A percentile compares a stretch with the other conserved stretches of the same genome.
These are phyloP conservation scores for Zopfochytrium polystomum DNA, from an alignment of 371 early-diverging fungal genomes.

Conservation along the genomic window DNA sequence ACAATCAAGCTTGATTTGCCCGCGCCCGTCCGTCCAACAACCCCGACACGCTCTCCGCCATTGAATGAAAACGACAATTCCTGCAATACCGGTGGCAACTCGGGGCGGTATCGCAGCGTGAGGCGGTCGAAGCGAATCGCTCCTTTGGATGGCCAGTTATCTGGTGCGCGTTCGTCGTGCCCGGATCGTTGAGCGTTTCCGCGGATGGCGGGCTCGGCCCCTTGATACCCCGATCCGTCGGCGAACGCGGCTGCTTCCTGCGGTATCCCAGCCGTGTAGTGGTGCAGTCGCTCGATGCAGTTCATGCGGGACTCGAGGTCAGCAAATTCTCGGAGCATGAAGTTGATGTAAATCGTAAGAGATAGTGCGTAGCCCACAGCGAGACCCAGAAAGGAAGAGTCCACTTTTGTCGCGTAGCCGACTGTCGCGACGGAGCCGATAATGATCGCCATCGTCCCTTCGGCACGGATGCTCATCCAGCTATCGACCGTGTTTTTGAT, in stretches of 20 bases:
- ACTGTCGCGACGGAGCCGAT: conserved; percentile 5
- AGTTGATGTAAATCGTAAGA: conserved; percentile 12
- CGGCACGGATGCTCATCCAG: conserved; percentile 15
- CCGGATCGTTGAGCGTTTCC: too few species aligned
- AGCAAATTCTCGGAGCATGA: conserved; percentile 6
- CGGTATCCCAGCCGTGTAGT: conserved; percentile 18
- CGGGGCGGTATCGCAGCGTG: too few species aligned
- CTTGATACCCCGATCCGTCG: conserved; percentile 26
- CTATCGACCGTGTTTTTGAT: too few species aligned
- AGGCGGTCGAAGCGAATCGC: too few species aligned
- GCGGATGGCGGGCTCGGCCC: conserved; percentile 49
- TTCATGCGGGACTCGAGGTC: too few species aligned
- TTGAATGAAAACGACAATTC: conserved; percentile 17
- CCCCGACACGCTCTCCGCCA: conserved; percentile 28
- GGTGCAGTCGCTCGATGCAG: conserved; percentile 25
- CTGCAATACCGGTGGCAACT: conserved; percentile 49
- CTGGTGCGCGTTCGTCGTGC: conserved; percentile 1
- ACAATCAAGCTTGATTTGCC: conserved; percentile 26
- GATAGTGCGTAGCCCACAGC: conserved; percentile 18
- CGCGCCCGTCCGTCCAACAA: conserved; percentile 36
- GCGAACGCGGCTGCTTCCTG: conserved; percentile 22
- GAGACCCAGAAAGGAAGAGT: conserved; percentile 19
- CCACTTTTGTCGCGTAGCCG: conserved; percentile 6
- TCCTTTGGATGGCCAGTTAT: conserved; percentile 49
- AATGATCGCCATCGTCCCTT: conserved; percentile 15